Percentiles rank a stretch among this genome's conserved stretches.
Evolutionary conservation across 129 eudicot genomes (phyloP).

Genomic region (Gnaphalium uliginosum): DNA sequence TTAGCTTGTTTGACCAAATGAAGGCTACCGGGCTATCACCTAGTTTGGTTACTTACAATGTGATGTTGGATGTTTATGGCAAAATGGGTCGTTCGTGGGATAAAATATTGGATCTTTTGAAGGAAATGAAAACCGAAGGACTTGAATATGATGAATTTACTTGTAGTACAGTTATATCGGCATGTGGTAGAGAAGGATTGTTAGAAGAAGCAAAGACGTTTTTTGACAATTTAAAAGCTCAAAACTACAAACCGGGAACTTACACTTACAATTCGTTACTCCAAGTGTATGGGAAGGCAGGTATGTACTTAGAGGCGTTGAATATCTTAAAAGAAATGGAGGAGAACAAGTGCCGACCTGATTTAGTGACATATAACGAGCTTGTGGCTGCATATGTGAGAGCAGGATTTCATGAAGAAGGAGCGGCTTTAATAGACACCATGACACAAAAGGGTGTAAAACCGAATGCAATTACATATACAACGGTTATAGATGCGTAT

Average conservation of each 20-base stretch:
- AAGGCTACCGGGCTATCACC: constrained; percentile 56
- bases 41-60: constrained; percentile 89
- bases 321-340: constrained; percentile 83
- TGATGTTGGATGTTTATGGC: constrained; percentile 93
- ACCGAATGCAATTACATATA: constrained; percentile 89
- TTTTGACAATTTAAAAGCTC: constrained; percentile 57
- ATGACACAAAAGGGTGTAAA: constrained; percentile 71
- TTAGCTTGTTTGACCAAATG: constrained; percentile 57
- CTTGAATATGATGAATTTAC: constrained; percentile 91
- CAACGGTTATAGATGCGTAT: constrained; percentile 90
- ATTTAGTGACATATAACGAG: constrained; percentile 85
- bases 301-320: constrained; percentile 75
- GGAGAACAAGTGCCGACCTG: constrained; percentile 68
- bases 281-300: constrained; percentile 91
- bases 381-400: constrained; percentile 91
- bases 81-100: constrained; percentile 93
- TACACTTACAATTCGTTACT: constrained; percentile 84
- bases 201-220: constrained; percentile 81
- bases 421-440: constrained; percentile 66
- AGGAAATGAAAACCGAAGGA: constrained; percentile 63
- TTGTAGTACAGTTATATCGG: constrained; percentile 92
- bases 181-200: constrained; percentile 95
- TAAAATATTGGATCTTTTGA: constrained; percentile 56
- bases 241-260: constrained; percentile 75
- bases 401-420: constrained; percentile 92